Conservation (phyloP, 2,329 filamentous ascomycete species). For the Penicillium sp. region DNA sequence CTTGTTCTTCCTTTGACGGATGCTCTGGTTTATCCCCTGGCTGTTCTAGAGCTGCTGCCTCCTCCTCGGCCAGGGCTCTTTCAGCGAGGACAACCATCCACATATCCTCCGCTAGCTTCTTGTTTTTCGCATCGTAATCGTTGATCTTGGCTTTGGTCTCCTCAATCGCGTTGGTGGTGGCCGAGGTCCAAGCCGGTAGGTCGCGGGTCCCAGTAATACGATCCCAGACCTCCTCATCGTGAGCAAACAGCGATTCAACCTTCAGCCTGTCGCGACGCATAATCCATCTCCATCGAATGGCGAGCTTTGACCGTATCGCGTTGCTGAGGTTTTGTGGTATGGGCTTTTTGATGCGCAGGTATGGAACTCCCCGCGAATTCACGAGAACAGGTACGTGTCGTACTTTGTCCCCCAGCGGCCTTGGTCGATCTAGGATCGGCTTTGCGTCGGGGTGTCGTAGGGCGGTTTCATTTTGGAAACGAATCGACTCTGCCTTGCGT, state of each 20-base stretch:
- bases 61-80: conserved; percentile 35
- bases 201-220: conserved; percentile 28
- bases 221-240: conserved; percentile 48
- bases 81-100: conserved; percentile 45
- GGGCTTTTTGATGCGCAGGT: conserved; percentile 48
- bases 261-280: conserved; percentile 34
- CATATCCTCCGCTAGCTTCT: conserved; percentile 35
- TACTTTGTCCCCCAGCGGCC: conserved; percentile 34
- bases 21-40: neutral
- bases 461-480: conserved; percentile 30
- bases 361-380: conserved; percentile 44
- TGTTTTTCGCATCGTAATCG: conserved; percentile 29
- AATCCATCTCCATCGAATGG: conserved; percentile 36
- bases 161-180: conserved; percentile 18
- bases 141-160: conserved; percentile 27
- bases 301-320: conserved; percentile 38
- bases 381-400: conserved; percentile 44
- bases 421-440: conserved; percentile 40
- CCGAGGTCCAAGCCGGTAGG: conserved; percentile 26
- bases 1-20: too few species aligned
- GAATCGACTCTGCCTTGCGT: conserved; percentile 27
- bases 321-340: conserved; percentile 43
- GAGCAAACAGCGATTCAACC: conserved; percentile 32
- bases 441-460: conserved; percentile 35
- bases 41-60: conserved; percentile 12